Evolutionary conservation across 2,329 filamentous ascomycete genomes (phyloP).

Genomic region (Fusarium verrucosum): DNA sequence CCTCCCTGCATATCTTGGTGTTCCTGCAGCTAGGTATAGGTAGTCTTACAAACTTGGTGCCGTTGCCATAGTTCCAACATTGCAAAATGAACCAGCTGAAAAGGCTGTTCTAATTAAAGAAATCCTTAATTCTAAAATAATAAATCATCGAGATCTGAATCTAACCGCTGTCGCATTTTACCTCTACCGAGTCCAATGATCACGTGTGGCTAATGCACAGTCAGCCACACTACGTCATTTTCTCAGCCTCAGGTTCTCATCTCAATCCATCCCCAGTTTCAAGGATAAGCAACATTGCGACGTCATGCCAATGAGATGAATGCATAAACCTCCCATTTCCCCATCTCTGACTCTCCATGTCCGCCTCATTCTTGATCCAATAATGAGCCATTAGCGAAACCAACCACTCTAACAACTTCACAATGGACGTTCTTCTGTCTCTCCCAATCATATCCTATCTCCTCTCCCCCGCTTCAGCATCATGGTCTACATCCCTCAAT

Average conservation of each 20-base stretch:
- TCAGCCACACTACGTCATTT: constrained; percentile 37
- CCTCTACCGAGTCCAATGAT: background rate
- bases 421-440: constrained; percentile 74
- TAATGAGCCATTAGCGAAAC: constrained; percentile 10
- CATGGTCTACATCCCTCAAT: constrained; percentile 83
- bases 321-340: background rate
- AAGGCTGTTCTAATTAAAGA: background rate
- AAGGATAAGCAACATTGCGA: constrained; percentile 16
- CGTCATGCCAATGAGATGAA: constrained; percentile 27
- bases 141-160: background rate
- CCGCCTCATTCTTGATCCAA: background rate
- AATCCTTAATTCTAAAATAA: no score
- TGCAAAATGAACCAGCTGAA: fast-evolving
- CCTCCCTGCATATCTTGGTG: background rate
- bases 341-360: background rate
- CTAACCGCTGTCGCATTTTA: background rate
- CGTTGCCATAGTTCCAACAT: background rate
- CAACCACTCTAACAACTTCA: constrained; percentile 10
- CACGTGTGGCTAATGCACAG: constrained; percentile 18
- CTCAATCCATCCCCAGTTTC: constrained; percentile 4
- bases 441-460: constrained; percentile 77
- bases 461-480: constrained; percentile 67
- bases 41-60: background rate
- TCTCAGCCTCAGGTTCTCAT: background rate
- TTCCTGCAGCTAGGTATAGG: constrained; percentile 10